These are phyloP conservation scores for Escovopsis sp. DNA, from an alignment of 2,329 filamentous ascomycete species.

Conservation along the genomic window DNA sequence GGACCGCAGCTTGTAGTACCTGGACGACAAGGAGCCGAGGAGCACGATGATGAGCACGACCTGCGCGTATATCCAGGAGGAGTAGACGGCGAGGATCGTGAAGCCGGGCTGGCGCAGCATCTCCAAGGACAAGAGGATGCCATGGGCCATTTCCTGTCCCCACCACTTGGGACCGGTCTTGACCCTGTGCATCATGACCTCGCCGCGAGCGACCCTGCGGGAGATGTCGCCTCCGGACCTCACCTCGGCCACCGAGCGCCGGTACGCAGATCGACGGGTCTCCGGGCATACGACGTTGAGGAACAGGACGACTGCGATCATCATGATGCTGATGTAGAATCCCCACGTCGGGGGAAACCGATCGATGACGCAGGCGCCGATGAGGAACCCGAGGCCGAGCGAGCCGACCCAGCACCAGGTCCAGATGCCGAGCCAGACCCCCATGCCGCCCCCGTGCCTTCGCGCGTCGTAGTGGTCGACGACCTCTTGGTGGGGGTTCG, in stretches of 20 bases:
- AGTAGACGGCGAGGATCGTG: slow-evolving; percentile 54
- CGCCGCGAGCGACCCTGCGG: slow-evolving; percentile 50
- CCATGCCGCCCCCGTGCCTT: slow-evolving; percentile 63
- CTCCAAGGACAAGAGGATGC: slow-evolving; percentile 46
- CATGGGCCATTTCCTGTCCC: slow-evolving; percentile 63
- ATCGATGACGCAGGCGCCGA: slow-evolving; percentile 57
- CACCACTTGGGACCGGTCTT: slow-evolving; percentile 61
- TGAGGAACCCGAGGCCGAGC: slow-evolving; percentile 54
- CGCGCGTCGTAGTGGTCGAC: slow-evolving; percentile 54
- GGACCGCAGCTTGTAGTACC: slow-evolving; percentile 49
- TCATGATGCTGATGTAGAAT: slow-evolving; percentile 57
- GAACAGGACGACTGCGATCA: slow-evolving; percentile 49
- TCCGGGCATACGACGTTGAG: slow-evolving; percentile 61
- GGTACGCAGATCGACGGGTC: slow-evolving; percentile 52
- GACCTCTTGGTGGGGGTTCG: slow-evolving; percentile 57
- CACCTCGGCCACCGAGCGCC: slow-evolving; percentile 53
- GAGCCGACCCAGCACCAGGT: slow-evolving; percentile 64
- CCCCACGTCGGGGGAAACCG: slow-evolving; percentile 53
- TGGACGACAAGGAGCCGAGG: slow-evolving; percentile 56
- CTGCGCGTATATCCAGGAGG: slow-evolving; percentile 66
- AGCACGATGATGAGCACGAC: slow-evolving; percentile 59
- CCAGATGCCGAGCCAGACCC: slow-evolving; percentile 67
- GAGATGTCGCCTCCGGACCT: slow-evolving; percentile 37
- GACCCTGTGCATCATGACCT: slow-evolving; percentile 62
- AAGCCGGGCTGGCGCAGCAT: slow-evolving; percentile 67